Conservation (phyloP, 106 monocot species). For the Platanthera zijinensis region DNA sequence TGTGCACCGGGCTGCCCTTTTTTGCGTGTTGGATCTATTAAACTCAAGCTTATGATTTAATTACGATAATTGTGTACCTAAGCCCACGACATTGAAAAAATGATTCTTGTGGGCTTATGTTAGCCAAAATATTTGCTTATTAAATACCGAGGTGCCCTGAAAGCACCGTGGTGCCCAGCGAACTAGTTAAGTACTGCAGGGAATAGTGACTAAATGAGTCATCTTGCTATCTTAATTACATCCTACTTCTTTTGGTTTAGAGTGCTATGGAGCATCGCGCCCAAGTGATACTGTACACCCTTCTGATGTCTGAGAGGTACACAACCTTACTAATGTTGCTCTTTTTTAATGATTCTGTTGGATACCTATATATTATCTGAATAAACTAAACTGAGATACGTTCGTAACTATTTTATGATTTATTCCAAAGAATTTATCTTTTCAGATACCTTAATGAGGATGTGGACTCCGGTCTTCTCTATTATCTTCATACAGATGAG, state of each 20-base stretch:
- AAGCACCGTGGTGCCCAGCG: too few relatives aligned
- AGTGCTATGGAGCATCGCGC: slow-evolving; percentile 81
- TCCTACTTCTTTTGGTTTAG: slow-evolving; percentile 23
- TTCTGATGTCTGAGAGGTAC: slow-evolving; percentile 94
- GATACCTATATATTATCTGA: background rate
- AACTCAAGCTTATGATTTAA: too few relatives aligned
- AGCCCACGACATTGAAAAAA: too few relatives aligned
- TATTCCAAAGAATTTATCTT: background rate
- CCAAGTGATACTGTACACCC: slow-evolving; percentile 86
- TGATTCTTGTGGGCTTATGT: too few relatives aligned
- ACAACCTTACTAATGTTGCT: background rate
- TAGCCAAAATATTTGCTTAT: too few relatives aligned
- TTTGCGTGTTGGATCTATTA: too few relatives aligned
- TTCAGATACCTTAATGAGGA: slow-evolving; percentile 65
- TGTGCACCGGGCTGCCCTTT: too few relatives aligned
- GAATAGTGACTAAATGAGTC: too few relatives aligned
- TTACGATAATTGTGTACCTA: too few relatives aligned
- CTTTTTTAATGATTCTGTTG: background rate
- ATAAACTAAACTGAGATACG: background rate
- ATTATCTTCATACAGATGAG: slow-evolving; percentile 90
- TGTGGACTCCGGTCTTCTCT: slow-evolving; percentile 82
- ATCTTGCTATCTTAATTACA: background rate
- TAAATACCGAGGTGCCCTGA: too few relatives aligned
- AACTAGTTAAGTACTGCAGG: too few relatives aligned
- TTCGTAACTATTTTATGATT: slow-evolving; percentile 1